Conservation (phyloP, 2,329 filamentous ascomycete genomes). For the Ceratocystis harringtonii region DNA sequence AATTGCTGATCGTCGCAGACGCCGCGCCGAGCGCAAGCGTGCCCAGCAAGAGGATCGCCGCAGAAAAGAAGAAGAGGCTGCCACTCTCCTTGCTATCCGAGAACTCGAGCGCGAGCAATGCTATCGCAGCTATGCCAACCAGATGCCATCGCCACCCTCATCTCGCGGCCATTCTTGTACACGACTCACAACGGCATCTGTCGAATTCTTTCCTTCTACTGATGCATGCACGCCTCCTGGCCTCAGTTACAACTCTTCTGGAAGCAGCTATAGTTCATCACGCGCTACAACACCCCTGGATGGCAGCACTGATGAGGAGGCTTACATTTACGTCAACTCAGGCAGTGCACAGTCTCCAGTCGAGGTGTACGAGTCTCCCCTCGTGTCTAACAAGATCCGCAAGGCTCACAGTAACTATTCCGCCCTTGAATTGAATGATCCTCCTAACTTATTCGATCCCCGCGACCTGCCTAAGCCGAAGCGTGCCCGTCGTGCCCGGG, state of each 20-base stretch:
- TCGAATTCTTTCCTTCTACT: background rate
- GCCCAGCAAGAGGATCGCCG: conserved; percentile 25
- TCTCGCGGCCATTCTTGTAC: conserved; percentile 32
- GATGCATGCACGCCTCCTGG: background rate
- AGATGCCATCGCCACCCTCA: conserved; percentile 33
- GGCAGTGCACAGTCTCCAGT: conserved; percentile 38
- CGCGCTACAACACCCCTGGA: conserved; percentile 39
- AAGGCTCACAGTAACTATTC: conserved; percentile 26
- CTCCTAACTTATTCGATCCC: conserved; percentile 34
- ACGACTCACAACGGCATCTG: conserved; percentile 18
- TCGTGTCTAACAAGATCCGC: conserved; percentile 21
- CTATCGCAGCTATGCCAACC: conserved; percentile 22
- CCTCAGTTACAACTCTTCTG: conserved; percentile 35
- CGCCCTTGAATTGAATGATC: conserved; percentile 38
- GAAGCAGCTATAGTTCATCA: conserved; percentile 32
- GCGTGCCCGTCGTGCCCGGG: conserved; percentile 33
- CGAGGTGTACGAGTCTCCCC: conserved; percentile 30
- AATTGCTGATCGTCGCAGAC: conserved; percentile 36
- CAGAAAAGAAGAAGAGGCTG: background rate
- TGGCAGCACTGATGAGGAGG: conserved; percentile 29
- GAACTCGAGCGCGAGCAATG: conserved; percentile 17
- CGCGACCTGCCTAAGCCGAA: conserved; percentile 35
- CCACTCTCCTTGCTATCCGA: background rate
- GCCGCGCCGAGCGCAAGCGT: conserved; percentile 33
- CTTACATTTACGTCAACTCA: conserved; percentile 22